phyloP scores from a whole-genome alignment of 805 yeast species.

The Yarrowia sp. region DNA sequence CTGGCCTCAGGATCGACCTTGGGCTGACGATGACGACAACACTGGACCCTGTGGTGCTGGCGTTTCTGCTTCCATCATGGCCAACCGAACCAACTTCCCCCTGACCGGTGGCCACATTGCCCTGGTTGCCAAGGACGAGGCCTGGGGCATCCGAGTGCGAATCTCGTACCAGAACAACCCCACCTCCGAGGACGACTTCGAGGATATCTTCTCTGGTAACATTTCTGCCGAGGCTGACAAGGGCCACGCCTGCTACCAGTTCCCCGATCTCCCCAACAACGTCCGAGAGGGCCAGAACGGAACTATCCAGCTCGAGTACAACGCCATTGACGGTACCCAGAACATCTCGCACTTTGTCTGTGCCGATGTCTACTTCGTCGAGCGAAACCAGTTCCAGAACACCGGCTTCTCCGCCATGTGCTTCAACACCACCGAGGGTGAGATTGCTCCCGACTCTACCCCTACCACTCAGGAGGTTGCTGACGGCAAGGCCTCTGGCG shows the following conservation, averaged over 20 bases:
- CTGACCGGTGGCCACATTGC: slow-evolving; percentile 49
- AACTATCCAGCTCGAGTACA: slow-evolving; percentile 47
- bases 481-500: neutral
- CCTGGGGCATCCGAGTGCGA: slow-evolving; percentile 44
- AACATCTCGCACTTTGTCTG: slow-evolving; percentile 49
- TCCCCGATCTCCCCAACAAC: slow-evolving; percentile 45
- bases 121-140: slow-evolving; percentile 45
- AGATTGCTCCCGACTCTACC: slow-evolving; percentile 41
- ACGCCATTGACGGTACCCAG: slow-evolving; percentile 42
- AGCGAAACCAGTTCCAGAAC: slow-evolving; percentile 41
- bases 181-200: slow-evolving; percentile 43
- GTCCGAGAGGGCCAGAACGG: slow-evolving; percentile 45
- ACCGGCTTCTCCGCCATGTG: slow-evolving; percentile 42
- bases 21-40: slow-evolving; percentile 48
- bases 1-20: slow-evolving; percentile 47
- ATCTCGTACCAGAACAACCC: slow-evolving; percentile 46
- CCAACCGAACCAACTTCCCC: slow-evolving; percentile 48
- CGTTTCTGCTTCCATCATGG: slow-evolving; percentile 33
- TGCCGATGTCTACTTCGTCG: slow-evolving; percentile 46
- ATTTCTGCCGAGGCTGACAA: slow-evolving; percentile 41
- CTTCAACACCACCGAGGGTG: slow-evolving; percentile 44
- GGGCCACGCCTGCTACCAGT: slow-evolving; percentile 49
- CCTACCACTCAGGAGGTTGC: slow-evolving; percentile 28
- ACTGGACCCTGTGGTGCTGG: slow-evolving; percentile 50
- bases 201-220: slow-evolving; percentile 41